phyloP scores from a whole-genome alignment of 257 asterid genomes.

The Henckelia pumila region DNA sequence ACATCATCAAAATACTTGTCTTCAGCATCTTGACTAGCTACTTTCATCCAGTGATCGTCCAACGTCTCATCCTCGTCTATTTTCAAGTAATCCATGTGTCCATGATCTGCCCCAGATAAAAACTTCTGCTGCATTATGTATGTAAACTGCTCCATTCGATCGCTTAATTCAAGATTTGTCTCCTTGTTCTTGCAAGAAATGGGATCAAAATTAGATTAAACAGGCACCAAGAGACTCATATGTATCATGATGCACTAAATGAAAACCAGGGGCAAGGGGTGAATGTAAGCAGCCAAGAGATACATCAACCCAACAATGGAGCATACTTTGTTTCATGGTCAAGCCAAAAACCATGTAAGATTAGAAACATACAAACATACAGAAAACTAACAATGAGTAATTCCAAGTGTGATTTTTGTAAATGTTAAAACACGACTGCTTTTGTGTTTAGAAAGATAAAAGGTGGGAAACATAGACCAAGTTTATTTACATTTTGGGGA shows the following conservation, averaged over 20 bases:
- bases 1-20: conserved; percentile 89
- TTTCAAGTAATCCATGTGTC: conserved; percentile 75
- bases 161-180: conserved; percentile 50
- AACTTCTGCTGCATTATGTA: conserved; percentile 83
- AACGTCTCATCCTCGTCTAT: conserved; percentile 74
- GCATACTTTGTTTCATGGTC: neutral
- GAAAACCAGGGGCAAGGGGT: neutral
- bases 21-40: conserved; percentile 84
- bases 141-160: conserved; percentile 71
- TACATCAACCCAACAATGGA: neutral
- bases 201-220: neutral
- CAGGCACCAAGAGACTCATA: neutral
- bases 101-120: conserved; percentile 77
- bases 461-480: too few species aligned
- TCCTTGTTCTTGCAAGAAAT: neutral
- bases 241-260: neutral
- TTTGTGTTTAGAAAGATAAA: too few species aligned
- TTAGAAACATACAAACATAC: too few species aligned
- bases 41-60: conserved; percentile 95
- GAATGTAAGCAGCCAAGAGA: neutral
- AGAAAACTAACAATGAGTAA: too few species aligned
- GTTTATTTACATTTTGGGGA: too few species aligned
- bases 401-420: too few species aligned
- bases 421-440: too few species aligned
- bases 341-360: neutral